Conservation (phyloP, 192 early-diverging fungal species). For the Pilobolus umbonatus region DNA sequence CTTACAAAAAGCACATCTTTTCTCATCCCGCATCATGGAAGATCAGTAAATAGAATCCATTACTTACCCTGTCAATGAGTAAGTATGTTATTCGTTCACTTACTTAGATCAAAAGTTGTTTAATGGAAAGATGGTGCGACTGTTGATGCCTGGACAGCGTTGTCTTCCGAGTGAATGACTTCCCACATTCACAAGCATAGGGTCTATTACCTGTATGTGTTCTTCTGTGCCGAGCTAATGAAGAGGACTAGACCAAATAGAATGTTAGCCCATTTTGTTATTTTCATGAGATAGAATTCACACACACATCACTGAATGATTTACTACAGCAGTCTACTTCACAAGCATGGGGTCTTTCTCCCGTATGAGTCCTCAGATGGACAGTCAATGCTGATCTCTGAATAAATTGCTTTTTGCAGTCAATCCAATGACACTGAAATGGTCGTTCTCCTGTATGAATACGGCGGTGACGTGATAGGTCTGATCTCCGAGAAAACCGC, state of each 20-base stretch:
- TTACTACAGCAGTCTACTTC: slow-evolving; percentile 63
- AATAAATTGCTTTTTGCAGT: slow-evolving; percentile 63
- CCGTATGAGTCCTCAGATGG: slow-evolving; percentile 70
- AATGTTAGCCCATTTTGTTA: not conserved
- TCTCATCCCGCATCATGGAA: too few species aligned
- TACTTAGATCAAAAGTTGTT: not conserved
- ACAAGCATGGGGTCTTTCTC: slow-evolving; percentile 65
- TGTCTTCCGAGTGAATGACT: slow-evolving; percentile 65
- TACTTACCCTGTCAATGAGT: too few species aligned
- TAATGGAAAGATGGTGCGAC: slow-evolving; percentile 28
- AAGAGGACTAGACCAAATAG: slow-evolving; percentile 20
- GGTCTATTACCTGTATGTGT: slow-evolving; percentile 22
- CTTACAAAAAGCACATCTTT: too few species aligned
- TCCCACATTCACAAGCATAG: slow-evolving; percentile 54
- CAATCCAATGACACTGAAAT: slow-evolving; percentile 56
- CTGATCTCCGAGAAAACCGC: slow-evolving; percentile 64
- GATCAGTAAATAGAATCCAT: too few species aligned
- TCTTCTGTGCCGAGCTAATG: slow-evolving; percentile 20
- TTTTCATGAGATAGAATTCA: not conserved
- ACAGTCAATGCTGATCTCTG: slow-evolving; percentile 75
- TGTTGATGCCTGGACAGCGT: slow-evolving; percentile 58
- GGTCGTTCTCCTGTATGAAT: slow-evolving; percentile 75
- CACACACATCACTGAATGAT: slow-evolving; percentile 62
- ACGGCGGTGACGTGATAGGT: slow-evolving; percentile 64
- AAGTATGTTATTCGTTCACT: not conserved